A percentile compares a stretch with the other conserved stretches of the same genome.
Evolutionary conservation across 345 rosid genomes (phyloP).

Genomic region (Capsella bursapastoris): DNA sequence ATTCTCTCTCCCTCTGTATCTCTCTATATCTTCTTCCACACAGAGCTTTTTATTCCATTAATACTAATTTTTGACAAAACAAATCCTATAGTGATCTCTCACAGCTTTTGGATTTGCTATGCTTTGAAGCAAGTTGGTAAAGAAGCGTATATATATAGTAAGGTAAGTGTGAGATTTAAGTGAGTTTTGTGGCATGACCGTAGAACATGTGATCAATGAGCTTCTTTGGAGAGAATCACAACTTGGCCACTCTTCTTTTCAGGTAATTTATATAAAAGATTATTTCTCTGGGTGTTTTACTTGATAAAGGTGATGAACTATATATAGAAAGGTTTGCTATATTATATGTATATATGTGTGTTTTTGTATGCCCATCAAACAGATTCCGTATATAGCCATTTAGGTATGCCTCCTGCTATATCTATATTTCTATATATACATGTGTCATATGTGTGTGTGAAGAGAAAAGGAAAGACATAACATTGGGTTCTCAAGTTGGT

Average conservation of each 20-base stretch:
- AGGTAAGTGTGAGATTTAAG: conserved; percentile 35
- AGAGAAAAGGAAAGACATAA: not conserved
- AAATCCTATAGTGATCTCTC: conserved; percentile 39
- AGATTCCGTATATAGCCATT: not conserved
- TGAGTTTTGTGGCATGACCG: conserved; percentile 51
- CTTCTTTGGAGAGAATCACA: conserved; percentile 46
- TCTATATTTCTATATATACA: too few relatives aligned
- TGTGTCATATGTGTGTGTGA: not conserved
- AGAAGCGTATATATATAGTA: conserved; percentile 14
- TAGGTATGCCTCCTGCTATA: not conserved
- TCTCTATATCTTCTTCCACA: conserved; percentile 36
- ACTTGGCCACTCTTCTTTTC: conserved; percentile 48
- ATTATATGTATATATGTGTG: not conserved
- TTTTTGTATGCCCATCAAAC: conserved; percentile 18
- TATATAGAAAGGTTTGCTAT: conserved; percentile 17
- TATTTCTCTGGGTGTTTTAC: conserved; percentile 14
- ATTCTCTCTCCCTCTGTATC: conserved; percentile 11
- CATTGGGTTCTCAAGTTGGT: conserved; percentile 8
- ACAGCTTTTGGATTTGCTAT: conserved; percentile 39
- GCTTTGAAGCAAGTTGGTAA: conserved; percentile 20
- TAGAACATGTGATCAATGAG: conserved; percentile 58
- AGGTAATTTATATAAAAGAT: conserved; percentile 49
- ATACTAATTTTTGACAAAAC: conserved; percentile 34
- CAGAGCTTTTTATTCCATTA: conserved; percentile 25
- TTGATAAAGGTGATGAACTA: conserved; percentile 10